Evolutionary conservation across 73 alveolate genomes (phyloP), one percentile per base, ranked within the genome.

Genomic region (Symbiodinium pilosum): DNA sequence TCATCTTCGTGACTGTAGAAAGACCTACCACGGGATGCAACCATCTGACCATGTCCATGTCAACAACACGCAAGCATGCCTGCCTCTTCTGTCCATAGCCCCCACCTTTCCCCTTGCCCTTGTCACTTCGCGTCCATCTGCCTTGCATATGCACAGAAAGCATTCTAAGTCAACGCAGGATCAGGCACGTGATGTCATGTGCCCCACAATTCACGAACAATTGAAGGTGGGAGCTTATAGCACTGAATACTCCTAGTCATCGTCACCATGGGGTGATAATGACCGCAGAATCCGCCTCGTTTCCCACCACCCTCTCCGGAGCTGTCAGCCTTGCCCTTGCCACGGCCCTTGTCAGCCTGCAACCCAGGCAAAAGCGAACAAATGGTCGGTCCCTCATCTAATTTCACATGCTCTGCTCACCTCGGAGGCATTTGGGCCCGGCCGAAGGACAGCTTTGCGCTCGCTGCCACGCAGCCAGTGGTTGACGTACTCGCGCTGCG

Each of bases 401-500:
- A 6, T n/a, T 12, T n/a, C 16, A 32, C 42, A 14, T 11, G 86
- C 51, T 5, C 34, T 14, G 44, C 86, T 6, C n/a, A 2, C 26
- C 44, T 2, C 47, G 14, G 42, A 11, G 18, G 85, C 85, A 28
- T 40, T 47, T 14, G 75, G 68, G 56, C 68, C 56, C 40, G 75
- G 95, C 56, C 81, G 97, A 40, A 71, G 36, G 43, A 59, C 87
- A 41, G 81, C 97, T 41, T 91, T 91, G 77, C 97, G 87, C 2
- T 69, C 77, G 24, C 41, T 86, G 39, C 81, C 81, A 28, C 81
- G 40, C 85, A 91, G 97, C 97, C 97, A 91, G 84, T 91, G 97
- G 54, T 91, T 91, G 81, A 91, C 97, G 26, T 91, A 91, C 89
- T 91, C 97, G 47, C 97, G 97, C 89, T 69, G 97, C 8, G 97